Conservation (phyloP, 2,329 filamentous ascomycete genomes). For the Apiospora sp. region DNA sequence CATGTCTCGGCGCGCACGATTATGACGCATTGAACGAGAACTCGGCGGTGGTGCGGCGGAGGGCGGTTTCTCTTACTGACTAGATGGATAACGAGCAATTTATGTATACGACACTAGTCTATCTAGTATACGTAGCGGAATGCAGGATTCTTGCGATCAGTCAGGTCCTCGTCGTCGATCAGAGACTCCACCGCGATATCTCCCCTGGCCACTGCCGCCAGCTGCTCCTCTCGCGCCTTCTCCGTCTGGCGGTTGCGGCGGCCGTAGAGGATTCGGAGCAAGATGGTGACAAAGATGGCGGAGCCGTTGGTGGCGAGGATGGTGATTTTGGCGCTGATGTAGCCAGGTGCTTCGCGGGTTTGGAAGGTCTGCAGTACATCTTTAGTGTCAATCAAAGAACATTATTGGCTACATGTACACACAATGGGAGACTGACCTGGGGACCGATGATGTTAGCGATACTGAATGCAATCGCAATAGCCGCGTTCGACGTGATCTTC, state of each 20-base stretch:
- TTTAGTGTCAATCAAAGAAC: not conserved
- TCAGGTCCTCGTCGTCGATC: constrained; percentile 28
- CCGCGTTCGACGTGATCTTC: constrained; percentile 45
- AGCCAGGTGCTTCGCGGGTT: constrained; percentile 58
- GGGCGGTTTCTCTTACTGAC: not conserved
- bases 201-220: constrained; percentile 27
- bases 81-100: not conserved
- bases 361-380: constrained; percentile 66
- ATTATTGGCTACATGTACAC: too few species aligned
- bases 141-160: constrained; percentile 29
- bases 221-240: constrained; percentile 27
- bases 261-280: constrained; percentile 37
- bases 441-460: constrained; percentile 55
- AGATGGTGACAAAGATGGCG: constrained; percentile 28
- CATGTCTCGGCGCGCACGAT: constrained; percentile 4
- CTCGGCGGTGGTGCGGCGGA: not conserved
- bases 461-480: constrained; percentile 48
- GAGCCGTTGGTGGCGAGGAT: constrained; percentile 54
- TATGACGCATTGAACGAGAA: constrained; percentile 1
- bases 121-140: constrained; percentile 32
- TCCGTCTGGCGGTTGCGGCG: constrained; percentile 30
- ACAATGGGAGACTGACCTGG: not conserved
- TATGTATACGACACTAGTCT: not conserved
- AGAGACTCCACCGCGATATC: constrained; percentile 24
- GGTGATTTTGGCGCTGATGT: constrained; percentile 61